phyloP scores from a whole-genome alignment of 2,329 filamentous ascomycete species.

The Davidsoniella australis region DNA sequence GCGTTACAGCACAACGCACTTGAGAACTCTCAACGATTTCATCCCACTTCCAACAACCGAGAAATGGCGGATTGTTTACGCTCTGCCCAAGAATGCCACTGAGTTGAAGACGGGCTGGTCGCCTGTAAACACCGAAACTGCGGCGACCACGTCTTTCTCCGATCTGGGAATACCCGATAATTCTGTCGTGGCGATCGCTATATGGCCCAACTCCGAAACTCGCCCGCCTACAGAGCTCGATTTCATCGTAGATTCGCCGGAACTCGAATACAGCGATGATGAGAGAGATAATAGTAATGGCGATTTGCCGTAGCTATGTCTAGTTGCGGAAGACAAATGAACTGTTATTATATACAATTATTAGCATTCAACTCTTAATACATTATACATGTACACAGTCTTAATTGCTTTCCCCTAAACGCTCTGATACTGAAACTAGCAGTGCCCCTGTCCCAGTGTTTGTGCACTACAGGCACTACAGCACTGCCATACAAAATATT shows the following conservation, averaged over 20 bases:
- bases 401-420: too few relatives aligned
- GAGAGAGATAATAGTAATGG: constrained; percentile 11
- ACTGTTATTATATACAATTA: not conserved
- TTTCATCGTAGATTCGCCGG: constrained; percentile 31
- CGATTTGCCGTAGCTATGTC: not conserved
- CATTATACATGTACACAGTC: not conserved
- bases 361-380: not conserved
- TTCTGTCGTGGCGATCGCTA: constrained; percentile 30
- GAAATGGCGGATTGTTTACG: constrained; percentile 29
- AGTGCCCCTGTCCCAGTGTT: too few relatives aligned
- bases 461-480: too few relatives aligned
- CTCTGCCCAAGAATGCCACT: constrained; percentile 25
- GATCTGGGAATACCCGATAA: constrained; percentile 30
- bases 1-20: constrained; percentile 33
- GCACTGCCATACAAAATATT: too few relatives aligned
- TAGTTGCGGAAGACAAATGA: not conserved
- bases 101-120: constrained; percentile 35
- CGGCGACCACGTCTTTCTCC: constrained; percentile 25
- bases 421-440: too few relatives aligned
- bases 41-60: constrained; percentile 22
- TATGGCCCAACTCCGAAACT: constrained; percentile 22
- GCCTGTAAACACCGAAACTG: constrained; percentile 21
- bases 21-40: constrained; percentile 23
- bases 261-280: constrained; percentile 24
- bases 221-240: constrained; percentile 23